Percentiles rank a stretch among this genome's conserved stretches.
phyloP scores from a whole-genome alignment of 257 asterid species.

The Nicotiana knightiana region DNA sequence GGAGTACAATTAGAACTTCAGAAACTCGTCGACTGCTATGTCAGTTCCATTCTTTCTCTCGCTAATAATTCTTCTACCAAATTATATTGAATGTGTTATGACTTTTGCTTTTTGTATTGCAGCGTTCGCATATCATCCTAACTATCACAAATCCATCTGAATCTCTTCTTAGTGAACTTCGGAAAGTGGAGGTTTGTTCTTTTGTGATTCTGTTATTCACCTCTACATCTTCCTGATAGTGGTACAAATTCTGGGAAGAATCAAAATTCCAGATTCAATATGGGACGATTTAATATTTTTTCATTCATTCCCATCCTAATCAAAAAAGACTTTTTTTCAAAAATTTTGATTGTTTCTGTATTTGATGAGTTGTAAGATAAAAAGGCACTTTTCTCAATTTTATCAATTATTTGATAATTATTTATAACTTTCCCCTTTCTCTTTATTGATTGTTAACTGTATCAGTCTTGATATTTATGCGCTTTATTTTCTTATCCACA shows the following conservation, averaged over 20 bases:
- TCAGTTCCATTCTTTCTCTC: slow-evolving; percentile 31
- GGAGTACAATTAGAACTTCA: slow-evolving; percentile 82
- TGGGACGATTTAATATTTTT: too few species aligned
- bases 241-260: neutral
- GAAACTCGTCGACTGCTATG: slow-evolving; percentile 77
- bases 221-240: slow-evolving; percentile 9
- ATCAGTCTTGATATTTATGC: neutral
- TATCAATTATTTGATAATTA: too few species aligned
- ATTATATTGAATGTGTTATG: slow-evolving; percentile 12
- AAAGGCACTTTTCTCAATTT: too few species aligned
- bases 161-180: slow-evolving; percentile 89
- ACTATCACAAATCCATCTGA: slow-evolving; percentile 94
- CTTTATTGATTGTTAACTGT: neutral
- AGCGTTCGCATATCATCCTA: slow-evolving; percentile 76
- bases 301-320: too few species aligned
- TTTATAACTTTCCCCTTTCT: neutral
- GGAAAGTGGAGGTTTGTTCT: slow-evolving; percentile 87
- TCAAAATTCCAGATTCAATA: too few species aligned
- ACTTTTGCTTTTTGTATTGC: slow-evolving; percentile 35
- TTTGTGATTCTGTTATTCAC: neutral
- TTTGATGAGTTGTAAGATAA: too few species aligned
- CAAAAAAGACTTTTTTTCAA: too few species aligned
- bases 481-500: neutral
- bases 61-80: neutral
- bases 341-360: too few species aligned